phyloP scores from a whole-genome alignment of 1,284 basidiomycete genomes.

The Microbotryomycetes sp. region DNA sequence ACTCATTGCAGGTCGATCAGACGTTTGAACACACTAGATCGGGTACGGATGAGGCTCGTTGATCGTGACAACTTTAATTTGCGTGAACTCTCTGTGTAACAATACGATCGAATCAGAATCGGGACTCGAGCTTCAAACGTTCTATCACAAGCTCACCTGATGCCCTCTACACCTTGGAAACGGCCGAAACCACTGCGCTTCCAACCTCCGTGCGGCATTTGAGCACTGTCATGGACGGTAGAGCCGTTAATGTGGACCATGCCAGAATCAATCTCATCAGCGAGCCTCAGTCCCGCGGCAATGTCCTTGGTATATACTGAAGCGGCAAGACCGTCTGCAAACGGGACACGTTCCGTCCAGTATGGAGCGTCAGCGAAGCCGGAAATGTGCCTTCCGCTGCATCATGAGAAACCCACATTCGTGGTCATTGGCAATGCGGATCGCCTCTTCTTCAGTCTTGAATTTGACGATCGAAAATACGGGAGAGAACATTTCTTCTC shows the following conservation, averaged over 20 bases:
- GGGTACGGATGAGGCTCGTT: conserved; percentile 28
- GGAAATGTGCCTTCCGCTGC: too few relatives aligned
- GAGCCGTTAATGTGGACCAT: conserved; percentile 37
- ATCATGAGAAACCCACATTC: conserved; percentile 7
- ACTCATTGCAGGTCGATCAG: too few relatives aligned
- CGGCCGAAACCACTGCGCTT: conserved; percentile 30
- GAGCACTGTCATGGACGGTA: conserved; percentile 20
- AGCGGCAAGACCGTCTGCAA: conserved; percentile 51
- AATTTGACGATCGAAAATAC: conserved; percentile 41
- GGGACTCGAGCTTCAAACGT: neutral
- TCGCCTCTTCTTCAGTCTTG: conserved; percentile 32
- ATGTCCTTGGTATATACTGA: conserved; percentile 52
- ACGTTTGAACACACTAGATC: too few relatives aligned
- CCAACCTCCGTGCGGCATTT: conserved; percentile 31
- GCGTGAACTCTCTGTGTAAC: conserved; percentile 30
- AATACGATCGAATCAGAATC: neutral
- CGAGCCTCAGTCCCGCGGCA: conserved; percentile 47
- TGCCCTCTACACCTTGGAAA: conserved; percentile 20
- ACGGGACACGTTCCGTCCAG: too few relatives aligned
- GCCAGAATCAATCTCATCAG: conserved; percentile 32
- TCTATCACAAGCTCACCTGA: neutral
- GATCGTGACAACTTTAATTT: conserved; percentile 29
- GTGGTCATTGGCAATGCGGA: conserved; percentile 37
- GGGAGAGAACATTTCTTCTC: conserved; percentile 55
- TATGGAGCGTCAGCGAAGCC: conserved; percentile 46